Conservation (phyloP, 148 eudicot genomes). For the Rhododendron vialii region DNA sequence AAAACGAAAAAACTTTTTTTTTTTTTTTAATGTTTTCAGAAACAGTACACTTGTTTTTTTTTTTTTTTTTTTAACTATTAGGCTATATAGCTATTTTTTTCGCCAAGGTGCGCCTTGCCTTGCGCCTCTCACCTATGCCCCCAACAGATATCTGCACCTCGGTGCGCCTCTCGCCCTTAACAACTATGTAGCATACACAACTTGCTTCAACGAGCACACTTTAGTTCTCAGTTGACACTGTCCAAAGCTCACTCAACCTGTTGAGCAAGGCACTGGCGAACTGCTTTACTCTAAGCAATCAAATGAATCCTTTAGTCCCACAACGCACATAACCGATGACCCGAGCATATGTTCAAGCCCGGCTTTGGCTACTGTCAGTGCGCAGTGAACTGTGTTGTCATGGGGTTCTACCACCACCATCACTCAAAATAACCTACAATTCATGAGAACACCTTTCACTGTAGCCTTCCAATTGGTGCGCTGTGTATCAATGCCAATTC, state of each 20-base stretch:
- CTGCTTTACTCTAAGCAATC: neutral
- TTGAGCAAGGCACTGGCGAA: neutral
- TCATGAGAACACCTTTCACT: neutral
- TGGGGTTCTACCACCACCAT: neutral
- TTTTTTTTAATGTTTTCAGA: too few relatives aligned
- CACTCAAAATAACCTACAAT: neutral
- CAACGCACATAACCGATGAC: neutral
- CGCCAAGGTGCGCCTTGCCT: too few relatives aligned
- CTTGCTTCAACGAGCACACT: neutral
- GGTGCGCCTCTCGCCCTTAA: too few relatives aligned
- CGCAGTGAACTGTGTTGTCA: neutral
- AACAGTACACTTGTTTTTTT: too few relatives aligned
- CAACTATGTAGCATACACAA: neutral
- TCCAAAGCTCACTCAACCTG: neutral
- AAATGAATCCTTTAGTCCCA: neutral
- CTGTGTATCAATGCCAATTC: neutral
- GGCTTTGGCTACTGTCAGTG: neutral
- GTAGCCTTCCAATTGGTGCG: neutral
- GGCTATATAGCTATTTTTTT: too few relatives aligned
- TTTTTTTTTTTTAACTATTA: too few relatives aligned
- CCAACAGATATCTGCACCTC: too few relatives aligned
- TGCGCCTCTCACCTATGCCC: too few relatives aligned
- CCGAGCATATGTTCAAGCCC: neutral
- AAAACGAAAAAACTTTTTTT: too few relatives aligned
- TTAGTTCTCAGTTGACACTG: neutral